Evolutionary conservation across 2,329 filamentous ascomycete species (phyloP).

Genomic region (Diaporthe caulivora): DNA sequence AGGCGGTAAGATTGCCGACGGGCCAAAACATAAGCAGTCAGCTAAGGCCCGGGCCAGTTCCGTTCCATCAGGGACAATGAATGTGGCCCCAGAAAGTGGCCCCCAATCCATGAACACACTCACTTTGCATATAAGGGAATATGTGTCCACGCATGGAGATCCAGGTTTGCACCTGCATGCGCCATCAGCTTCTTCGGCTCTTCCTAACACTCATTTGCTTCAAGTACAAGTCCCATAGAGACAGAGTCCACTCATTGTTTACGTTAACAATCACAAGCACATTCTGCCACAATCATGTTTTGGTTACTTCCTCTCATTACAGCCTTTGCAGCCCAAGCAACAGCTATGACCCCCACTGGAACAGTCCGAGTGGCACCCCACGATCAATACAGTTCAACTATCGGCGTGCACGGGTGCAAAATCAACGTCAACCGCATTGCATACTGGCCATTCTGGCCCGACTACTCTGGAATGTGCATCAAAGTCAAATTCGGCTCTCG

Average conservation of each 20-base stretch:
- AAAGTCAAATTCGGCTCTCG: slow-evolving; percentile 61
- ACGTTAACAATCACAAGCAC: background rate
- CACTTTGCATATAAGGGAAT: background rate
- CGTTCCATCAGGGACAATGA: background rate
- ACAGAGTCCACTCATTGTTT: slow-evolving; percentile 10
- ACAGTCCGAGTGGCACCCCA: slow-evolving; percentile 64
- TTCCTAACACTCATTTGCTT: background rate
- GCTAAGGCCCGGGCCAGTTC: background rate
- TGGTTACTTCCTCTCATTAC: background rate
- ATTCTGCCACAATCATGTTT: background rate
- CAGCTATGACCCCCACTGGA: background rate
- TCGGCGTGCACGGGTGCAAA: slow-evolving; percentile 71
- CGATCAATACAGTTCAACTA: slow-evolving; percentile 66
- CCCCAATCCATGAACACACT: background rate
- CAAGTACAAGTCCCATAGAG: background rate
- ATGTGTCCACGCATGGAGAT: no score
- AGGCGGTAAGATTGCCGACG: background rate
- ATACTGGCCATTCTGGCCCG: slow-evolving; percentile 67
- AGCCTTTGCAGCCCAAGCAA: background rate
- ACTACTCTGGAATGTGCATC: slow-evolving; percentile 70
- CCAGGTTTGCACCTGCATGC: no score
- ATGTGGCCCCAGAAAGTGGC: background rate
- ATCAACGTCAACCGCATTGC: slow-evolving; percentile 71
- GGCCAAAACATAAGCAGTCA: background rate
- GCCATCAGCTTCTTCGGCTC: background rate